Evolutionary conservation across 768 basidiomycete genomes (phyloP), one percentile per base, ranked within the genome.

Genomic region (Tulasnella sp.): DNA sequence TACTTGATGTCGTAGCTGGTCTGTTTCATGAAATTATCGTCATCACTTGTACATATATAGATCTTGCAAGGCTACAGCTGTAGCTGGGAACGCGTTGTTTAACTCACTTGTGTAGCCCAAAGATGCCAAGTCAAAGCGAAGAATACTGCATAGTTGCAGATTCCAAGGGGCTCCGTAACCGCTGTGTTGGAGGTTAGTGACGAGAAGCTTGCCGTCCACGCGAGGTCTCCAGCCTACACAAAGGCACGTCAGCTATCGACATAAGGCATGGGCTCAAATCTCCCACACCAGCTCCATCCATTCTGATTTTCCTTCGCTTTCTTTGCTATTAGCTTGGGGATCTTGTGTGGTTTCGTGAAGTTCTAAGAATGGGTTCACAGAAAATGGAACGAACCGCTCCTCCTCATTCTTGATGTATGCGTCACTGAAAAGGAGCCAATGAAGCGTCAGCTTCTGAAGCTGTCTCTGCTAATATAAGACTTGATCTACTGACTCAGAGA

Each of bases 21-120:
- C 73, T 74, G 22, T 41, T 9, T 8, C 34, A 9, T 14, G 18
- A 37, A 8, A 24, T n/a, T 2, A 2, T 2, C 8, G 37, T 74
- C 22, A 22, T 28, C 73, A 74, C 9, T 18, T n/a, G n/a, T n/a
- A n/a, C n/a, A n/a, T n/a, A n/a, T n/a, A n/a, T n/a, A n/a, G n/a
- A n/a, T n/a, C n/a, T n/a, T n/a, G n/a, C n/a, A n/a, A n/a, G n/a
- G n/a, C n/a, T n/a, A n/a, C n/a, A n/a, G n/a, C n/a, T n/a, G n/a
- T n/a, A n/a, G n/a, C n/a, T n/a, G n/a, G n/a, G n/a, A n/a, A n/a
- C n/a, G n/a, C n/a, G n/a, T 24, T 2, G 34, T 37, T 37, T 37
- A 9, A 74, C 73, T 37, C 34, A 74, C 73, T 34, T 74, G 73
- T 3, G 40, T 74, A 8, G 73, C 73, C 73, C 73, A 74, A 6